Evolutionary conservation across 192 early-diverging fungal species (phyloP), one percentile per base, ranked within the genome.

Genomic region (Linnemannia schmuckeri): DNA sequence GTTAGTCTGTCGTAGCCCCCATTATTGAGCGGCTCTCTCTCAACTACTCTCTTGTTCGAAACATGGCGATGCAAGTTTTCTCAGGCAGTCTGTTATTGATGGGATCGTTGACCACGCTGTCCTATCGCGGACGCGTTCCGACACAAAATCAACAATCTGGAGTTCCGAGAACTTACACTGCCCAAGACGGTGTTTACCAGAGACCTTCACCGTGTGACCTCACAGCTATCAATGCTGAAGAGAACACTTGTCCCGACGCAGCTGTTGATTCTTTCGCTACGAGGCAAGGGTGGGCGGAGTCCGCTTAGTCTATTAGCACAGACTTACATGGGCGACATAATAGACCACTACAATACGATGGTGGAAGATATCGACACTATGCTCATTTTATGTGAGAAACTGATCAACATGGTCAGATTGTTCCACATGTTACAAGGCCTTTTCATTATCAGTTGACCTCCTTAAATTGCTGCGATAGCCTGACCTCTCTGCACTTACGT

Each of bases 401-500:
- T 91, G 49, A 89, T 91, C 74, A 90, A 90, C 54, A 76, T 91
- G 89, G 88, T 90, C 47, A 74, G 83, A 73, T 46, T 33, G 27
- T 6, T 54, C 3, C 15, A 9, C 20, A 0, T n/a, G 46, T 0
- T 27, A 18, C 27, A 27, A 17, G n/a, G 54, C 30, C 30, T 46
- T 69, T 38, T 77, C 2, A 3, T 74, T 41, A 24, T 72, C 38
- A 44, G 71, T n/a, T 5, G 22, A 44, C 41, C 18, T 35, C 35
- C 38, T 63, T 76, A 10, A 8, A 7, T 49, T 69, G 22, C 22
- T 84, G 4, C 12, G n/a, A 66, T 44, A n/a, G 7, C 75, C 8
- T 22, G n/a, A 42, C 38, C 74, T 24, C 27, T 24, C 24, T 12
- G 1, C 6, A 6, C 10, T 13, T 4, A 44, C 9, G 12, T 70